Conservation (phyloP, 352 stramenopile species). For the Globisporangium orthogonon region DNA sequence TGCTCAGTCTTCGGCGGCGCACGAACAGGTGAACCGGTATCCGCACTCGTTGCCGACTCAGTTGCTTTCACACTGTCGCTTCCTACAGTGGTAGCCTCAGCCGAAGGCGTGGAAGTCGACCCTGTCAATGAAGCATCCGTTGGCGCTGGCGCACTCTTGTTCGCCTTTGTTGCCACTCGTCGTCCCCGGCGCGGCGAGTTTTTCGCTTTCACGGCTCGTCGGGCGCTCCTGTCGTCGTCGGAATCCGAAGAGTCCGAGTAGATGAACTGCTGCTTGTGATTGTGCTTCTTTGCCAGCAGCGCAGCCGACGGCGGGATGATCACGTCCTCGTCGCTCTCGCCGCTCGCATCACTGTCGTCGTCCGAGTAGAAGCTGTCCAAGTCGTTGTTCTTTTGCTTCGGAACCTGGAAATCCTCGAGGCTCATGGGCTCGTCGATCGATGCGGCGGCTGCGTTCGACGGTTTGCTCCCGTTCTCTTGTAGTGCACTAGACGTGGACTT, state of each 20-base stretch:
- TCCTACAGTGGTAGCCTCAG: neutral
- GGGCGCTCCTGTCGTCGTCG: slow-evolving; percentile 18
- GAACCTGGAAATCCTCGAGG: slow-evolving; percentile 77
- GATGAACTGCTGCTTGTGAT: slow-evolving; percentile 70
- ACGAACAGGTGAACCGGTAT: neutral
- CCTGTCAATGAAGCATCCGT: neutral
- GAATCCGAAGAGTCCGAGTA: slow-evolving; percentile 57
- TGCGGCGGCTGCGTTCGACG: neutral
- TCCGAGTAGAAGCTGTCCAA: slow-evolving; percentile 80
- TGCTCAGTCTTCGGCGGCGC: neutral
- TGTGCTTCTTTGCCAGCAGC: slow-evolving; percentile 17
- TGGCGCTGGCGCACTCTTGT: neutral
- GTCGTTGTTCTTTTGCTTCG: slow-evolving; percentile 42
- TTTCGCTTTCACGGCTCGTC: neutral
- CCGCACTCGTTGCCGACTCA: neutral
- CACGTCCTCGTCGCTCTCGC: slow-evolving; percentile 39
- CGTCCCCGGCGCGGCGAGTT: slow-evolving; percentile 1
- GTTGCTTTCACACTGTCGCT: neutral
- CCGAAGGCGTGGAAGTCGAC: too few relatives aligned
- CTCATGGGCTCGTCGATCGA: slow-evolving; percentile 31
- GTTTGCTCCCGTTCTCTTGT: neutral
- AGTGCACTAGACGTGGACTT: neutral
- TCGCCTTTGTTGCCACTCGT: neutral
- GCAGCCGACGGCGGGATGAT: slow-evolving; percentile 33
- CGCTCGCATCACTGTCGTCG: slow-evolving; percentile 49